phyloP scores from a whole-genome alignment of 306 rosid species.

The Medicago ruthenica region DNA sequence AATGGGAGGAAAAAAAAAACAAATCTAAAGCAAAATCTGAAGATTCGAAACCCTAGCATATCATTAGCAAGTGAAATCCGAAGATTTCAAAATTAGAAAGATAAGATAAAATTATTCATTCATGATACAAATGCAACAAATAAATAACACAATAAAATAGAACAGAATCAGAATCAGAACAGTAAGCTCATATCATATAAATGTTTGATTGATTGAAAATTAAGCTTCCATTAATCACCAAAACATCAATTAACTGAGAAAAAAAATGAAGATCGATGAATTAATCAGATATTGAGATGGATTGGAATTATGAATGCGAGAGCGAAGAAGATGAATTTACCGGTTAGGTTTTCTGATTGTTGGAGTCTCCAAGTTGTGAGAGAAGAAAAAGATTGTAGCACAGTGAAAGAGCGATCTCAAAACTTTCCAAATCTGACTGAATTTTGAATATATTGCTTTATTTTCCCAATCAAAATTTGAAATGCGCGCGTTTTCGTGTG shows the following conservation, averaged over 20 bases:
- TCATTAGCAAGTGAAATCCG: not conserved
- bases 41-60: slow-evolving; percentile 30
- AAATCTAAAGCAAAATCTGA: too few relatives aligned
- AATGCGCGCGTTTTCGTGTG: slow-evolving; percentile 34
- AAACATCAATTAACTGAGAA: not conserved
- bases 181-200: too few relatives aligned
- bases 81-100: not conserved
- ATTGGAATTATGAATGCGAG: slow-evolving; percentile 19
- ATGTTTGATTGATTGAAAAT: too few relatives aligned
- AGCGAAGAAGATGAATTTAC: slow-evolving; percentile 16
- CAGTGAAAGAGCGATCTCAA: too few relatives aligned
- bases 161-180: too few relatives aligned
- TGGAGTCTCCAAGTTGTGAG: not conserved
- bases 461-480: slow-evolving; percentile 5
- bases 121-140: too few relatives aligned
- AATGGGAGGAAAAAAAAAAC: too few relatives aligned
- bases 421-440: too few relatives aligned
- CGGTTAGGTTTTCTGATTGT: not conserved
- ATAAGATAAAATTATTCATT: not conserved
- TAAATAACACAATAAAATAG: too few relatives aligned
- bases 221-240: not conserved
- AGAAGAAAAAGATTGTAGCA: slow-evolving; percentile 11
- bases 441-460: not conserved
- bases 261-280: not conserved
- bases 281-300: slow-evolving; percentile 16